Conservation (phyloP, 2,329 filamentous ascomycete species). For the Cryphonectria japonica region DNA sequence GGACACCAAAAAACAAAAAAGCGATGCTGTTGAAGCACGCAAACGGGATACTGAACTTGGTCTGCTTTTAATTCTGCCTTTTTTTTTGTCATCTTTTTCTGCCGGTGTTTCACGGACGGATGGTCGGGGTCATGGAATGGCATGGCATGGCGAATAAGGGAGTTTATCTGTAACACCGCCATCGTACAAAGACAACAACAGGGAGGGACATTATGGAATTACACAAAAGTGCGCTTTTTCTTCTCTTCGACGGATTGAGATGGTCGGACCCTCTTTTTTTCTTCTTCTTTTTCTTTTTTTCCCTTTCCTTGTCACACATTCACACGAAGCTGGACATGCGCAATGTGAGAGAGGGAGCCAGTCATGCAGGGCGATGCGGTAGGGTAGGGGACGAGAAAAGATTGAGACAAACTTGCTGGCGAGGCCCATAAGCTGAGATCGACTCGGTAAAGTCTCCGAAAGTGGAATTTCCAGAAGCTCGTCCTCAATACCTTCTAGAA, state of each 20-base stretch:
- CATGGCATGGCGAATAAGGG: constrained; percentile 23
- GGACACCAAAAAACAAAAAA: constrained; percentile 4
- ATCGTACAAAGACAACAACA: constrained; percentile 14
- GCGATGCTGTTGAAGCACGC: constrained; percentile 5
- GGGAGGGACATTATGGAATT: constrained; percentile 17
- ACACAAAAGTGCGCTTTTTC: constrained; percentile 16
- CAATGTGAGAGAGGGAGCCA: neutral
- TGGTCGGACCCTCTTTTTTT: neutral
- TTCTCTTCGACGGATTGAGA: neutral
- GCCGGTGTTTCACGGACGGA: constrained; percentile 31
- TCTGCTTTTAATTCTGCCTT: constrained; percentile 14
- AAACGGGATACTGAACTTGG: constrained; percentile 8
- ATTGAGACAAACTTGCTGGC: neutral
- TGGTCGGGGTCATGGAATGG: constrained; percentile 19
- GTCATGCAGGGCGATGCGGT: neutral
- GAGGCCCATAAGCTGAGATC: neutral
- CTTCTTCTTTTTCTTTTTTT: too few relatives aligned
- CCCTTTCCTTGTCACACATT: neutral
- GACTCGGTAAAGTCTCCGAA: constrained; percentile 2
- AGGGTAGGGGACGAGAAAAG: neutral
- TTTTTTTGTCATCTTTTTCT: constrained; percentile 22
- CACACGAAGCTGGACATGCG: neutral
- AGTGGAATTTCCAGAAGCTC: constrained; percentile 4
- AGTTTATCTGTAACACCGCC: constrained; percentile 18
- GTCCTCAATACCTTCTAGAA: neutral